Base-by-base conservation (phyloP, 345 rosid genomes). In the Gossypium bickii region DNA sequence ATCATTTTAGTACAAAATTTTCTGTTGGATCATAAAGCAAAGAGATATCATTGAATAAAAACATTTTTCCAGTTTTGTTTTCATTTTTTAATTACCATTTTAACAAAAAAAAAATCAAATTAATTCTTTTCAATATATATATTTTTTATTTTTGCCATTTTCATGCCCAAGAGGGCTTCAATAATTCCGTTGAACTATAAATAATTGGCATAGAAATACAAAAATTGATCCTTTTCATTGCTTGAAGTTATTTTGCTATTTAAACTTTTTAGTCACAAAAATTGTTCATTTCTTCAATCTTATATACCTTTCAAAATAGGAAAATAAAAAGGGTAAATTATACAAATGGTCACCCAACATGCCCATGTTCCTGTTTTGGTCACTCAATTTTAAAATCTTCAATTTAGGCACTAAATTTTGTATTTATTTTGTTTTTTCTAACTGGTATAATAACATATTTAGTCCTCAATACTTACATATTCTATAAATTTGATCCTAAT, bases 11-110 rank as follows among this genome's bases (percentile, higher is more conserved):
- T 29, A 13, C 16, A 17, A 49, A 17, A 49, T 13, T 10, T 49
- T 49, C 53, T 12, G 6, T 53, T 57, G 13, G 61, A 57, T 45
- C 55, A 68, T 61, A 18, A 18, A 56, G 4, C 60, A 56, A 20
- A n/a, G 9, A 74, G 52, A 61, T 13, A 74, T 51, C 53, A 41
- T 11, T 45, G 43, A 24, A 68, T 66, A 29, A 48, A 29, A 74
- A 64, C 62, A 66, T 12, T 74, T 75, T 13, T 53, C 52, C 71
- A 74, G 41, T 52, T 74, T 65, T 20, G 49, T 56, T 64, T 38
- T 11, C 12, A 13, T 22, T 67, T 67, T 52, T 67, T 47, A 22
- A 45, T 47, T 47, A 41, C 17, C 15, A 12, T 2, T 61, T 56
- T 10, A 9, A 18, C 18, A 13, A 60, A 60, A 60, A 2, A 2